Conservation (phyloP, 306 rosid genomes). For the Vicia villosa region DNA sequence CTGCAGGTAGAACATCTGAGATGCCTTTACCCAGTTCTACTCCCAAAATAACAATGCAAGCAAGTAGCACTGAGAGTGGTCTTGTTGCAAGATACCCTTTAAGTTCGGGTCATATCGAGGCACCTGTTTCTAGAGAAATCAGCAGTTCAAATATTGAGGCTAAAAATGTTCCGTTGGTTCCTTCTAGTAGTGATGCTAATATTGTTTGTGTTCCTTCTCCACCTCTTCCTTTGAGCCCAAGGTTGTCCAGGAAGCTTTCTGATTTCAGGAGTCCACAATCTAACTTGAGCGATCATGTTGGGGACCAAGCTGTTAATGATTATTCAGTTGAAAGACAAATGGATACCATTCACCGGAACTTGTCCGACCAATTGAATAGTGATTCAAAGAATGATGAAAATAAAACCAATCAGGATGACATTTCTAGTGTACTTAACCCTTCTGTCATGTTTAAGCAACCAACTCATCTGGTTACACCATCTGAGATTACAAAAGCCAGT, state of each 20-base stretch:
- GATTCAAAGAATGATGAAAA: conserved; percentile 59
- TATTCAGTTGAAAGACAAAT: conserved; percentile 76
- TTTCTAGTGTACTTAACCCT: conserved; percentile 60
- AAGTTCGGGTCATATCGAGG: conserved; percentile 60
- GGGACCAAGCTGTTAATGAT: conserved; percentile 64
- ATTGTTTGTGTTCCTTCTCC: conserved; percentile 64
- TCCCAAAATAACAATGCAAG: conserved; percentile 55
- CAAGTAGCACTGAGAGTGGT: conserved; percentile 55
- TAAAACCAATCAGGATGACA: conserved; percentile 67
- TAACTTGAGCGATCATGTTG: conserved; percentile 60
- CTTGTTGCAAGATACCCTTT: conserved; percentile 58
- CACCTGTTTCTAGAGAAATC: conserved; percentile 48
- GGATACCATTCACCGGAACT: conserved; percentile 56
- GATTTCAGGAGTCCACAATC: conserved; percentile 73
- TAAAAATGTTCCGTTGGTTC: conserved; percentile 55
- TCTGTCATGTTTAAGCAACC: conserved; percentile 77
- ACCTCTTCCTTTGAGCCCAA: conserved; percentile 86
- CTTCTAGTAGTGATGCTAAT: conserved; percentile 67
- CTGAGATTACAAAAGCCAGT: conserved; percentile 74
- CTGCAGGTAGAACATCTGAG: conserved; percentile 63
- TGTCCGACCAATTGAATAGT: conserved; percentile 65
- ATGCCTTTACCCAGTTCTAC: conserved; percentile 49
- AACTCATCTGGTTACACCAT: conserved; percentile 90
- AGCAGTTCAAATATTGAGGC: conserved; percentile 58
- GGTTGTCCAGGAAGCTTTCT: conserved; percentile 76